These are phyloP conservation scores for Dillenia suffruticosa DNA, from an alignment of 164 flowering plant species.

Conservation along the genomic window DNA sequence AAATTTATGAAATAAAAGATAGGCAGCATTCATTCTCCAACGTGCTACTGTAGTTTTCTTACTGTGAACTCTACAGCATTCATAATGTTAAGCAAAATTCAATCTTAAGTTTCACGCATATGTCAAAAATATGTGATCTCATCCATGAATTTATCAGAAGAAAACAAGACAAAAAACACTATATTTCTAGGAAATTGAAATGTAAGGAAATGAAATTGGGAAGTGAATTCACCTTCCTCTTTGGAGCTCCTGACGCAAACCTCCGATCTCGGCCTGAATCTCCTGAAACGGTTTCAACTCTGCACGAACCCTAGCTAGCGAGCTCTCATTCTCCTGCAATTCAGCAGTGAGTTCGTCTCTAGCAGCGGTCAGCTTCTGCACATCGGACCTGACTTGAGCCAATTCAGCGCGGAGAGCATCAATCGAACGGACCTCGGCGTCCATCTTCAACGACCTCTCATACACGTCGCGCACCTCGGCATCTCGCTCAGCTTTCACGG, in stretches of 20 bases:
- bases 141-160: background rate
- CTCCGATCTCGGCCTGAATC: slow-evolving; percentile 47
- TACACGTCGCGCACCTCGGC: slow-evolving; percentile 54
- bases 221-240: slow-evolving; percentile 59
- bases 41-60: too few relatives aligned
- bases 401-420: slow-evolving; percentile 43
- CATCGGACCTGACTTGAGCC: slow-evolving; percentile 42
- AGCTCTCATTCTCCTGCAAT: slow-evolving; percentile 31
- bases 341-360: slow-evolving; percentile 34
- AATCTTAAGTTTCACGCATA: background rate
- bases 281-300: slow-evolving; percentile 32
- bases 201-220: background rate
- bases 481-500: slow-evolving; percentile 60
- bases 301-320: slow-evolving; percentile 23
- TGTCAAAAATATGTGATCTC: background rate
- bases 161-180: background rate
- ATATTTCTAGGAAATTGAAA: background rate
- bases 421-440: slow-evolving; percentile 48
- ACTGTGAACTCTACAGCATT: too few relatives aligned
- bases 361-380: slow-evolving; percentile 31
- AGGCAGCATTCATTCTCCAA: too few relatives aligned
- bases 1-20: too few relatives aligned
- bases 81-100: background rate
- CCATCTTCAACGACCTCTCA: slow-evolving; percentile 52
- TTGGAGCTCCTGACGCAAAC: slow-evolving; percentile 45